Conservation (phyloP, 1,284 basidiomycete genomes). For the Cronartium ribicola region DNA sequence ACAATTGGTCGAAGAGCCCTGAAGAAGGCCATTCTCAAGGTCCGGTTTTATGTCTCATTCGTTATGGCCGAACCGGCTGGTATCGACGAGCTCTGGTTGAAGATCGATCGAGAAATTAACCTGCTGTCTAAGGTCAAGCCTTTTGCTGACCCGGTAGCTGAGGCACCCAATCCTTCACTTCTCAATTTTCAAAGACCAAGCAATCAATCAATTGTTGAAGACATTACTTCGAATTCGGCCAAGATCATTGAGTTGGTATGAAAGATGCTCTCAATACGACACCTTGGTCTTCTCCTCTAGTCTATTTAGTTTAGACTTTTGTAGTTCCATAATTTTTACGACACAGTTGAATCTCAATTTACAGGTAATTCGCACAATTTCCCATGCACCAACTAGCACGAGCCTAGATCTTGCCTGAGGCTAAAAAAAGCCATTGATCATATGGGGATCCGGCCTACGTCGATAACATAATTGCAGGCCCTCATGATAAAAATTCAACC, state of each 20-base stretch:
- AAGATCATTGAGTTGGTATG: constrained; percentile 4
- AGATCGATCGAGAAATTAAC: not conserved
- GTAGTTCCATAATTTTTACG: constrained; percentile 47
- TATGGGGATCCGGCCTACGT: too few relatives aligned
- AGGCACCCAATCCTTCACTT: not conserved
- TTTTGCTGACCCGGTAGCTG: not conserved
- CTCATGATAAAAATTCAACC: too few relatives aligned
- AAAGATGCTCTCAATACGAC: constrained; percentile 44
- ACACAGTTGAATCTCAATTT: constrained; percentile 21
- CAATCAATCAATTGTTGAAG: not conserved
- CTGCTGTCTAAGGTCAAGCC: not conserved
- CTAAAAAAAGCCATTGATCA: too few relatives aligned
- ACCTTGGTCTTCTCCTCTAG: constrained; percentile 6
- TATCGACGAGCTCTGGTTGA: not conserved
- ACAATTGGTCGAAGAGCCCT: not conserved
- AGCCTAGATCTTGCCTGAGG: too few relatives aligned
- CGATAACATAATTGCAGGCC: too few relatives aligned
- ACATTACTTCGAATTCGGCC: not conserved
- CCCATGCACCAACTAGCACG: too few relatives aligned
- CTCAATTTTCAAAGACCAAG: not conserved
- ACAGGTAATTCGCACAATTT: too few relatives aligned
- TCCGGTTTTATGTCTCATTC: not conserved
- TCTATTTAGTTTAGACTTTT: constrained; percentile 29
- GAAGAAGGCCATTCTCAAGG: constrained; percentile 2
- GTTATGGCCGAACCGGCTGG: not conserved